Evolutionary conservation across 2,329 filamentous ascomycete species (phyloP).

Genomic region (Orbilia oligospora): DNA sequence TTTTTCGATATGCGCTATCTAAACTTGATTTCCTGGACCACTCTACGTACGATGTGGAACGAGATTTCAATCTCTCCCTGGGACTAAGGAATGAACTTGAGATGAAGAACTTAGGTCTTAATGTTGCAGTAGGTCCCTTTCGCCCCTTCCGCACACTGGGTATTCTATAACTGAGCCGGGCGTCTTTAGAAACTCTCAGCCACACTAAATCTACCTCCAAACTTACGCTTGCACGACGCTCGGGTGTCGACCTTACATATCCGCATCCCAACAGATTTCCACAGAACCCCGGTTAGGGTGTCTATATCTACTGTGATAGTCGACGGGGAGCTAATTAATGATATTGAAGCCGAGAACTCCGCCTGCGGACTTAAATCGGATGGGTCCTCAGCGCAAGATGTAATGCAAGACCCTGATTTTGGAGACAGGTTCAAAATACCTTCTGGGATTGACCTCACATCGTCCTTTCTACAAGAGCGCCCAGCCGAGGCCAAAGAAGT

Average conservation of each 20-base stretch:
- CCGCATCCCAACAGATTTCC: constrained; percentile 89
- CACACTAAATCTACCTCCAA: constrained; percentile 80
- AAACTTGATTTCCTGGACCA: constrained; percentile 89
- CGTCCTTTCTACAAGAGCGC: constrained; percentile 83
- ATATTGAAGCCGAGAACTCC: constrained; percentile 65
- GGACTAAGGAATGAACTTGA: constrained; percentile 87
- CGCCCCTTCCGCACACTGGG: constrained; percentile 60
- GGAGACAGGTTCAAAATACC: constrained; percentile 71
- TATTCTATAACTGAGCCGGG: constrained; percentile 33
- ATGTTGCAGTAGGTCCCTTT: constrained; percentile 75
- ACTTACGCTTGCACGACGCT: constrained; percentile 80
- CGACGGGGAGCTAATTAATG: constrained; percentile 72
- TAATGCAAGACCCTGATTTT: constrained; percentile 61
- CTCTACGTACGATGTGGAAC: constrained; percentile 86
- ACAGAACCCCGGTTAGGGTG: constrained; percentile 84
- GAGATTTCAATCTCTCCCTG: constrained; percentile 81
- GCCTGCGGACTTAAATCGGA: not conserved
- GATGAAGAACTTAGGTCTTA: constrained; percentile 86
- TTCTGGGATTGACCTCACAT: constrained; percentile 79
- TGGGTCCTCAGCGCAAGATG: not conserved
- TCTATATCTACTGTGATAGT: constrained; percentile 87
- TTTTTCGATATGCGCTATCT: constrained; percentile 87
- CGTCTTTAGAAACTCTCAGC: constrained; percentile 81
- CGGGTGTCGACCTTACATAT: constrained; percentile 82
- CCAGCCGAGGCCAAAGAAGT: constrained; percentile 76